Evolutionary conservation across 169 alveolate species (phyloP), one percentile per base, ranked within the genome.

Genomic region (Cryptosporidium xiaoi): DNA sequence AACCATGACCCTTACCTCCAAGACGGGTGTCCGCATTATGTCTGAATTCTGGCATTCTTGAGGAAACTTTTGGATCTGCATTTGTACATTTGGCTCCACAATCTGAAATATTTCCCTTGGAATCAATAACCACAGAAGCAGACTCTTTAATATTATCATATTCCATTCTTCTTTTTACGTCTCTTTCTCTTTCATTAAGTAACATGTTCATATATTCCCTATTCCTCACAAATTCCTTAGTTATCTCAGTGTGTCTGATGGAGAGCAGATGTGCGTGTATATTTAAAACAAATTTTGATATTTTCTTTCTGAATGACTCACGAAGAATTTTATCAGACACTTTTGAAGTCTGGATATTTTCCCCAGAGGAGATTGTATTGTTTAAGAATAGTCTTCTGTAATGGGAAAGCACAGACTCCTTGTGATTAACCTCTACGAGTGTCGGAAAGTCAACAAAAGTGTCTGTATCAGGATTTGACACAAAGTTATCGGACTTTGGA

Each of bases 381-480:
- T 40, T 3, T 8, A 8, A 40, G 10, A 40, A 40, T 40, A 40
- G 10, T 40, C 1, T 40, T 8, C 10, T 40, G 48, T 6, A 40
- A 8, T 40, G 10, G 10, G 10, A 3, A 40, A 8, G 10, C 1
- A 40, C 0, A 10, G 87, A 18, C 5, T 12, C 15, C 20, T 18
- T 8, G 29, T 58, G 56, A 18, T 53, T 58, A 6, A 55, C 16
- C n/a, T 60, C 40, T 44, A 40, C 36, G 20, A 77, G 71, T 15
- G 24, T 27, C 8, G 87, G 87, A 62, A 60, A 77, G 27, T 77
- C 87, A 18, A 77, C 77, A 62, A 60, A 77, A 15, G 77, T 50
- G 36, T 77, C 87, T 5, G 65, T 3, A 15, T 77, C 87, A 2
- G 87, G 71, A 77, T 77, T 62, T 27, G 65, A 77, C 27, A 18